Conservation (phyloP, 345 rosid species). For the Capsella bursapastoris region DNA sequence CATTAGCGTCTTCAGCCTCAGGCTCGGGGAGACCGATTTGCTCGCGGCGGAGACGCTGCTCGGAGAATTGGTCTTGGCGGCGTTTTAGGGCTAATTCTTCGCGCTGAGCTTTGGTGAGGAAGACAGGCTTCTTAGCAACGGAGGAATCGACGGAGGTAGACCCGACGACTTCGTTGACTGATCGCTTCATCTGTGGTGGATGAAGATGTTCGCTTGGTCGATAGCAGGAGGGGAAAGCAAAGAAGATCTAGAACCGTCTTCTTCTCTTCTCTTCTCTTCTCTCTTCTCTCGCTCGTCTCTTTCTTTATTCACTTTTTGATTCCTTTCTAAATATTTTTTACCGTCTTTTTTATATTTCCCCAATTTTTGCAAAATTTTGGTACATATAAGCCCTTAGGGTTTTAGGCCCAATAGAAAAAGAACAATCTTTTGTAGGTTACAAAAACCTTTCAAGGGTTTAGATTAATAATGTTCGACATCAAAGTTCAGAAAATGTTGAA, state of each 20-base stretch:
- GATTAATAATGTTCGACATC: not conserved
- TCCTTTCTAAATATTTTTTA: not conserved
- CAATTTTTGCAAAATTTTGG: not conserved
- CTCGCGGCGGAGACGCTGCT: slow-evolving; percentile 52
- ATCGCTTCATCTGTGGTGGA: slow-evolving; percentile 47
- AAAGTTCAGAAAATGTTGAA: not conserved
- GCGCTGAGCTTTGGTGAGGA: slow-evolving; percentile 67
- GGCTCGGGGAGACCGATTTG: slow-evolving; percentile 33
- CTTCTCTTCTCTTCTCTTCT: not conserved
- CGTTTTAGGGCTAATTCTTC: slow-evolving; percentile 79
- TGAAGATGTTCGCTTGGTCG: slow-evolving; percentile 51
- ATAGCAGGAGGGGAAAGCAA: slow-evolving; percentile 62
- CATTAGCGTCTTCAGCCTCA: slow-evolving; percentile 35
- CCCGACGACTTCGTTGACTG: slow-evolving; percentile 42
- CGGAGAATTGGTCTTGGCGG: slow-evolving; percentile 70
- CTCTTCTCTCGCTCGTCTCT: not conserved
- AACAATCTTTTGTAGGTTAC: no score
- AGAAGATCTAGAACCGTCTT: slow-evolving; percentile 18
- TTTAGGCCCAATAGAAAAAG: not conserved
- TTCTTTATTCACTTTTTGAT: not conserved
- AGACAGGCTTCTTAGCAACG: slow-evolving; percentile 54
- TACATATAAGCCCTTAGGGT: slow-evolving; percentile 6
- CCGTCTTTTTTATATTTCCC: not conserved
- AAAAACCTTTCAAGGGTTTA: not conserved
- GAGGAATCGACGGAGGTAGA: slow-evolving; percentile 39